Evolutionary conservation across 768 basidiomycete genomes (phyloP).

Genomic region (Pleurotus salmoneostramineus): DNA sequence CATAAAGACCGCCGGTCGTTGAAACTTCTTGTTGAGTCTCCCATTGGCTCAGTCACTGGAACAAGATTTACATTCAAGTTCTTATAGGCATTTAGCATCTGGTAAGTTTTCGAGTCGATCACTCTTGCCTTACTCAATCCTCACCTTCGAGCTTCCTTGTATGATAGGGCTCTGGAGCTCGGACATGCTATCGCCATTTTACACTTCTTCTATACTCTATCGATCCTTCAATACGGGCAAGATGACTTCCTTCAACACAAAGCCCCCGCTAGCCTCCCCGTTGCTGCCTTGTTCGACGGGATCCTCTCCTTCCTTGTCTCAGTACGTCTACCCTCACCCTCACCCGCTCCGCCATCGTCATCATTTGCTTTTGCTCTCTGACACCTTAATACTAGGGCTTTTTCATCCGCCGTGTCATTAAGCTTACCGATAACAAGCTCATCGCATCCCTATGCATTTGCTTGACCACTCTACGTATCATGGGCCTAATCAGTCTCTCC

Average conservation of each 20-base stretch:
- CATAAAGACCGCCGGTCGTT: background rate
- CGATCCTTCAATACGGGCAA: background rate
- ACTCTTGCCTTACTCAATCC: background rate
- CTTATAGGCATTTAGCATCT: background rate
- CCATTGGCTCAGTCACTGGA: background rate
- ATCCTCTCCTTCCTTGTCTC: conserved; percentile 1
- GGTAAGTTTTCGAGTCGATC: too few relatives aligned
- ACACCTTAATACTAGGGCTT: background rate
- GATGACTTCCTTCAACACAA: background rate
- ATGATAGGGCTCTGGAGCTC: background rate
- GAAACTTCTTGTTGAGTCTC: background rate
- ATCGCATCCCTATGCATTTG: background rate
- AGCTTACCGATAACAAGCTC: background rate
- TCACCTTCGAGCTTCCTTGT: background rate
- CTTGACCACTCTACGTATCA: background rate
- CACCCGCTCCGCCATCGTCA: too few relatives aligned
- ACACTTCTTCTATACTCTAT: background rate
- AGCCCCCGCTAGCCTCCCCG: background rate
- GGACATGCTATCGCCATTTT: background rate
- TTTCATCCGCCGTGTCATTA: background rate
- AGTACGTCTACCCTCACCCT: background rate
- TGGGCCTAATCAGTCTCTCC: background rate
- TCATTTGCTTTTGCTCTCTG: background rate
- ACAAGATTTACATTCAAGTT: background rate
- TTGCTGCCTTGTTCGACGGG: conserved; percentile 1